A percentile compares a stretch with the other conserved stretches of the same genome.
Conservation (phyloP, 257 asterid species). For the Solanum infundibuliforme region DNA sequence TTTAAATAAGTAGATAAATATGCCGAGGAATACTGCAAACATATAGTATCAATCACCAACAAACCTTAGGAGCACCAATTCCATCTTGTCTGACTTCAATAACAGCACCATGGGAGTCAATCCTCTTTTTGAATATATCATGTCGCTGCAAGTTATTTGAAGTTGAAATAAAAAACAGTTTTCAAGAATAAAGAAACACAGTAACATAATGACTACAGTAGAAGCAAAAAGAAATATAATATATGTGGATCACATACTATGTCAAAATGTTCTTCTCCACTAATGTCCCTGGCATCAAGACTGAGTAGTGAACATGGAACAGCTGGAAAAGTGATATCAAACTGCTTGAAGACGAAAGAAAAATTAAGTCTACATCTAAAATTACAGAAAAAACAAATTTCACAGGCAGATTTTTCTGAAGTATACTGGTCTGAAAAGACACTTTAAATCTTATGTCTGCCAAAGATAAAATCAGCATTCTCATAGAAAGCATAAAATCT, state of each 20-base stretch:
- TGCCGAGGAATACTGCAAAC: background rate
- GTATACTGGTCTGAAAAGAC: background rate
- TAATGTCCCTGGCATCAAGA: conserved; percentile 96
- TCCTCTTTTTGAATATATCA: conserved; percentile 85
- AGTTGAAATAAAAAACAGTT: background rate
- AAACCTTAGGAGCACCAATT: conserved; percentile 92
- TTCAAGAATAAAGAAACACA: background rate
- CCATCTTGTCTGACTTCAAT: conserved; percentile 70
- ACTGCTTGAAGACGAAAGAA: conserved; percentile 41
- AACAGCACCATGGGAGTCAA: conserved; percentile 75
- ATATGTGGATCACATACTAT: conserved; percentile 47
- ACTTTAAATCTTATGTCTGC: background rate
- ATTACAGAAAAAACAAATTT: background rate
- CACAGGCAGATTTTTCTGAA: background rate
- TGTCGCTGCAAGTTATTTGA: conserved; percentile 52
- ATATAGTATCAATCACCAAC: background rate
- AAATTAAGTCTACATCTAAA: background rate
- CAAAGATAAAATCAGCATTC: background rate
- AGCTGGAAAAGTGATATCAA: conserved; percentile 84
- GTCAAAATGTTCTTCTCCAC: conserved; percentile 92
- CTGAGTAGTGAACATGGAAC: conserved; percentile 85
- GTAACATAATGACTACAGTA: background rate
- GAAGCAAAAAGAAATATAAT: conserved; percentile 1
- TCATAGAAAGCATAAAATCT: background rate
- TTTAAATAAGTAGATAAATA: background rate